A percentile compares a stretch with the other conserved stretches of the same genome.
Evolutionary conservation across 768 basidiomycete genomes (phyloP).

Genomic region (Leccinum subgranulosum): DNA sequence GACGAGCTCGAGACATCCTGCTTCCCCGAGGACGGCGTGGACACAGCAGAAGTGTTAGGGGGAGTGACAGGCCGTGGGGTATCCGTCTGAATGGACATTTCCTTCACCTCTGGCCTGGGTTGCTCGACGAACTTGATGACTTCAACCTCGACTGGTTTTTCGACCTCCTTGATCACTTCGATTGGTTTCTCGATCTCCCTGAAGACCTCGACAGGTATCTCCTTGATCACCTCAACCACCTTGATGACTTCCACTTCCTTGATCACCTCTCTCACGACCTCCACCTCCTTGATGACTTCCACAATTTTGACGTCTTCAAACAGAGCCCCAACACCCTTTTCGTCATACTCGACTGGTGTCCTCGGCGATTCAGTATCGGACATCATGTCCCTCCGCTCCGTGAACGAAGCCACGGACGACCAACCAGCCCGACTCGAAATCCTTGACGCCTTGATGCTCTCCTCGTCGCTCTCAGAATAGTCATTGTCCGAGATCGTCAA

Average conservation of each 20-base stretch:
- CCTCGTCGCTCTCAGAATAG: slow-evolving; percentile 56
- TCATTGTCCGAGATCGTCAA: slow-evolving; percentile 68
- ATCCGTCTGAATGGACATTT: slow-evolving; percentile 81
- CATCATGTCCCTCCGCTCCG: slow-evolving; percentile 8
- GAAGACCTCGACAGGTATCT: slow-evolving; percentile 17
- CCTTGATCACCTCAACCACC: slow-evolving; percentile 18
- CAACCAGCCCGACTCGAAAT: slow-evolving; percentile 33
- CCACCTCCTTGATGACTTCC: slow-evolving; percentile 30
- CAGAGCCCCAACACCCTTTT: slow-evolving; percentile 36
- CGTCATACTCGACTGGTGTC: slow-evolving; percentile 48
- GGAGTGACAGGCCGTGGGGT: slow-evolving; percentile 36
- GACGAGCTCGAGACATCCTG: slow-evolving; percentile 30
- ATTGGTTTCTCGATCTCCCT: slow-evolving; percentile 21
- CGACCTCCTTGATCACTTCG: slow-evolving; percentile 25
- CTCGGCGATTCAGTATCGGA: slow-evolving; percentile 2
- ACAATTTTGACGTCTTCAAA: slow-evolving; percentile 31
- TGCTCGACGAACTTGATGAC: slow-evolving; percentile 26
- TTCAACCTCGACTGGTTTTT: slow-evolving; percentile 18
- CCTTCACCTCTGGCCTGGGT: slow-evolving; percentile 64
- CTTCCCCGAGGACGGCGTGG: slow-evolving; percentile 21
- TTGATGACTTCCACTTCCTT: slow-evolving; percentile 31
- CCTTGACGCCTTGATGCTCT: slow-evolving; percentile 71
- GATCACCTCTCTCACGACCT: slow-evolving; percentile 4
- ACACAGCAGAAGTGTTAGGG: slow-evolving; percentile 28
- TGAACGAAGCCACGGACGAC: slow-evolving; percentile 25